phyloP scores from a whole-genome alignment of 208 protist genomes.

The Trypanosoma lewisi region DNA sequence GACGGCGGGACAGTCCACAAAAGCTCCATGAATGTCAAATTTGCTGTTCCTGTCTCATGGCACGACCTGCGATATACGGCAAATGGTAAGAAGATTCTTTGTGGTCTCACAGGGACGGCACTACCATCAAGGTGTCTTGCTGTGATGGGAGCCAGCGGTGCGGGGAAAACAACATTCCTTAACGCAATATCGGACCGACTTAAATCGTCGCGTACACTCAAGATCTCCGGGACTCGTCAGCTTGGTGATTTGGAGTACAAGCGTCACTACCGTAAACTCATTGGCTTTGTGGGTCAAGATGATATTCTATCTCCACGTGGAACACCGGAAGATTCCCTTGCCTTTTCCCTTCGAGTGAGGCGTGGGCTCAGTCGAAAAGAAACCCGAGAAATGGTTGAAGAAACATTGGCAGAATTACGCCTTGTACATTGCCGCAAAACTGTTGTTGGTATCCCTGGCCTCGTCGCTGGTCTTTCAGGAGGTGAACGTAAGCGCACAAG shows the following conservation, averaged over 20 bases:
- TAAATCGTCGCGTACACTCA: constrained; percentile 28
- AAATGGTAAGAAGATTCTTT: constrained; percentile 48
- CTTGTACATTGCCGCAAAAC: constrained; percentile 66
- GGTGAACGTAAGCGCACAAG: constrained; percentile 89
- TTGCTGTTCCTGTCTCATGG: constrained; percentile 71
- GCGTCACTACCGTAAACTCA: constrained; percentile 51
- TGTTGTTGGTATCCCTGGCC: constrained; percentile 69
- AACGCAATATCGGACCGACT: constrained; percentile 79
- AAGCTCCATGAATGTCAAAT: constrained; percentile 27
- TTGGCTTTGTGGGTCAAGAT: constrained; percentile 83
- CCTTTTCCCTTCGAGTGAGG: constrained; percentile 77
- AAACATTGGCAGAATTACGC: constrained; percentile 64
- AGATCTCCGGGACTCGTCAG: constrained; percentile 52
- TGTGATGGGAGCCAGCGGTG: constrained; percentile 79
- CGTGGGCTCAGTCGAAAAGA: constrained; percentile 39
- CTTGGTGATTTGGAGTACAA: constrained; percentile 64
- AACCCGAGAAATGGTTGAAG: constrained; percentile 51
- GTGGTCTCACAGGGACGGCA: constrained; percentile 66
- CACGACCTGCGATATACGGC: constrained; percentile 64
- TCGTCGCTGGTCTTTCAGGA: constrained; percentile 75
- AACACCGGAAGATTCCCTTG: constrained; percentile 67
- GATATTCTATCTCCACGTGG: constrained; percentile 69
- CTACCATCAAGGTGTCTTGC: constrained; percentile 72
- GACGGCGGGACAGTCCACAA: constrained; percentile 28
- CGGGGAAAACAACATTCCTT: constrained; percentile 89